Base-by-base conservation (phyloP, 768 basidiomycete genomes). In the Tricholoma flavovirens region DNA sequence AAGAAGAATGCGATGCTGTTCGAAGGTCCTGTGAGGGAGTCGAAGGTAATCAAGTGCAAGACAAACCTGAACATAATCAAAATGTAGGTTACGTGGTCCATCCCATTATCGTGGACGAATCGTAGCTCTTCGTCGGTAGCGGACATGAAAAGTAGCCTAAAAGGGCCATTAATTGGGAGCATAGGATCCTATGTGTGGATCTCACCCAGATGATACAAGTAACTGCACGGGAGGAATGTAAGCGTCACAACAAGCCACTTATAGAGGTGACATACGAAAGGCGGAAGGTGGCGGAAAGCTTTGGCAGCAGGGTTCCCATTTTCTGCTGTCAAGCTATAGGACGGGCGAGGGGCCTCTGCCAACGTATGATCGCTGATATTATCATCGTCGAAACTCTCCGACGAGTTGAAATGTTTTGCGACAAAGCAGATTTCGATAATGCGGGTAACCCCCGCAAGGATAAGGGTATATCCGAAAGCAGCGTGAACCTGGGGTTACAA, bases 81-180 rank as follows among this genome's bases (percentile, higher is more conserved):
- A 35, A 88, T 77, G 64, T 95, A 96, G 0, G 93, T 93, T 56
- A 94, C 93, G 64, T 93, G 91, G 67, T 96, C 94, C 84, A 96
- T 91, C 42, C 81, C 87, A 17, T 73, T 75, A 11, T 81, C 81
- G 59, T 90, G 77, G 4, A 87, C 81, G 58, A 78, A 88, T 22
- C 78, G 64, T 26, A 96, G 73, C 68, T 96, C 91, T 72, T 98
- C 94, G 66, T 98, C 93, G 0, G 95, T 97, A 0, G 87, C 95
- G 12, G 88, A 89, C 83, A 96, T 92, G 76, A 98, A 97, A 15
- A 93, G 71, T 2, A 93, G 69, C 5, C 90, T 88, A 55, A 1
- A 30, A n/a, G 54, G 1, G 55, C 33, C 35, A 49, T 17, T 8
- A 22, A 42, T 26, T 55, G 15, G 8, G 24, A 48, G 32, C 29